These are phyloP conservation scores for Bathelium albidoporum DNA, from an alignment of 495 filamentous ascomycete species.

Conservation along the genomic window DNA sequence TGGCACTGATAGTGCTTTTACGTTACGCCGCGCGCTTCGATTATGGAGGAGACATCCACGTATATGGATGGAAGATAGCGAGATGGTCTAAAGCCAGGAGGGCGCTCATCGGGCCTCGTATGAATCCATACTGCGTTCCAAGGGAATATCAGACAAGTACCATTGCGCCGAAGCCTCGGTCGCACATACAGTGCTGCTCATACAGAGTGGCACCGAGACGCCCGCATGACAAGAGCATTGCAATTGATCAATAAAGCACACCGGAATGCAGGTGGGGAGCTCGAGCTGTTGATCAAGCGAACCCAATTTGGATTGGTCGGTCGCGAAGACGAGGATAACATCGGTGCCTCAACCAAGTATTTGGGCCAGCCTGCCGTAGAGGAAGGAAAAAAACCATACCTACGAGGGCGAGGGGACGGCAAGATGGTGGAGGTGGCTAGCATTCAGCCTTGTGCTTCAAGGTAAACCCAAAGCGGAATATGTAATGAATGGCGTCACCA, in stretches of 20 bases:
- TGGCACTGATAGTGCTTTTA: no score
- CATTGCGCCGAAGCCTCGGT: not conserved
- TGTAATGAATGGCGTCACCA: constrained; percentile 1
- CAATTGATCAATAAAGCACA: not conserved
- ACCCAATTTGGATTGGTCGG: not conserved
- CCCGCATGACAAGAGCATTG: not conserved
- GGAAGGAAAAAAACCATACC: not conserved
- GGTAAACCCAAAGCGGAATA: not conserved
- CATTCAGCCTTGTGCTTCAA: no score
- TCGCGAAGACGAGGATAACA: not conserved
- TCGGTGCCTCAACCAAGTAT: no score
- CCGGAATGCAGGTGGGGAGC: not conserved
- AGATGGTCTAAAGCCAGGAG: not conserved
- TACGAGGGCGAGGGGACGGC: no score
- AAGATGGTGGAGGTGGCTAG: no score
- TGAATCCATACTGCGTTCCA: not conserved
- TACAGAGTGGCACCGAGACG: not conserved
- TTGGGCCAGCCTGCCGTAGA: not conserved
- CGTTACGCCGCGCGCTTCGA: not conserved
- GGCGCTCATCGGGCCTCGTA: not conserved
- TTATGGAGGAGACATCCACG: not conserved
- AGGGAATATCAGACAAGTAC: not conserved
- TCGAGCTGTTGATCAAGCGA: not conserved
- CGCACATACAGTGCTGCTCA: not conserved
- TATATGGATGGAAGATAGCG: not conserved